Conservation (phyloP, 2,329 filamentous ascomycete genomes). For the Diaporthe nobilis region DNA sequence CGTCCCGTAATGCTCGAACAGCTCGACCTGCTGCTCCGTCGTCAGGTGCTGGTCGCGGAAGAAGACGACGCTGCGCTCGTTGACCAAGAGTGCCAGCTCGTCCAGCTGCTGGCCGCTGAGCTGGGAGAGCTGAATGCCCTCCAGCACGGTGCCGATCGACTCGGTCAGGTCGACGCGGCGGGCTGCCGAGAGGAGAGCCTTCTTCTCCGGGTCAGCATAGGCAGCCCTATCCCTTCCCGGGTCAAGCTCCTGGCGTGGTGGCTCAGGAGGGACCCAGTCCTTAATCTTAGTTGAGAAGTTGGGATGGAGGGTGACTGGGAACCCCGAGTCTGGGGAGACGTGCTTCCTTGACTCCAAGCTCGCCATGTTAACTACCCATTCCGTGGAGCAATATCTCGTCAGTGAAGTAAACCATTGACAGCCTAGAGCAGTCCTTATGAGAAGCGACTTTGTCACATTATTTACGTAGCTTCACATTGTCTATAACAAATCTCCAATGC, state of each 20-base stretch:
- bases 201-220: slow-evolving; percentile 61
- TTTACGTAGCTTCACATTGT: background rate
- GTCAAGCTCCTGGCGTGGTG: slow-evolving; percentile 49
- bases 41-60: background rate
- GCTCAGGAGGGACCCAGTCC: slow-evolving; percentile 56
- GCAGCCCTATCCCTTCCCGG: slow-evolving; percentile 55
- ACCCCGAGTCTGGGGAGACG: slow-evolving; percentile 64
- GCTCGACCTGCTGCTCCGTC: background rate
- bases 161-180: background rate
- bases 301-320: slow-evolving; percentile 61
- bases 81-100: background rate
- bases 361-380: slow-evolving; percentile 47
- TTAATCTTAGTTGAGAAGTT: slow-evolving; percentile 62
- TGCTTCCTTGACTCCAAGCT: slow-evolving; percentile 61
- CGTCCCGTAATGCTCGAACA: background rate
- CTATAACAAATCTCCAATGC: background rate
- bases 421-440: background rate
- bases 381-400: background rate
- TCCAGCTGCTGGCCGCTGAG: background rate
- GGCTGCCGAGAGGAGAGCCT: slow-evolving; percentile 56
- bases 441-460: no score
- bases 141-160: slow-evolving; percentile 1
- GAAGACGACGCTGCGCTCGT: background rate
- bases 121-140: background rate
- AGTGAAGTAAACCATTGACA: background rate